Evolutionary conservation across 2,329 filamentous ascomycete genomes (phyloP).

Genomic region (Nemania diffusa): DNA sequence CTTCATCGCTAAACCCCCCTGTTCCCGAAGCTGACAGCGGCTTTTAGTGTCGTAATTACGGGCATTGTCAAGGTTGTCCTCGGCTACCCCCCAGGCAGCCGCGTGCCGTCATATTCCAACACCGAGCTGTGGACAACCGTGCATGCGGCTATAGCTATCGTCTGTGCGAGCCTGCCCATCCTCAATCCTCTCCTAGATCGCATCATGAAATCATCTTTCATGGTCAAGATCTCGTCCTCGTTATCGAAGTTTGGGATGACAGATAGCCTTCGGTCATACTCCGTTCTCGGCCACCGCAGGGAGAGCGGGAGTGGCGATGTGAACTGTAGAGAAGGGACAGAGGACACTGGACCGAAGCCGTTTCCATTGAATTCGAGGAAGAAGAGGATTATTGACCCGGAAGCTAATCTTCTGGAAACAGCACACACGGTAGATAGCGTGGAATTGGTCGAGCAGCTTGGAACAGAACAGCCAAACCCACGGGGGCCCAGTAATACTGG

Average conservation of each 20-base stretch:
- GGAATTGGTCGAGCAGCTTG: not conserved
- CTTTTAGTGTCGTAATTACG: not conserved
- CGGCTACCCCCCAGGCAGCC: slow-evolving; percentile 31
- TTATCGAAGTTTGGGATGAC: not conserved
- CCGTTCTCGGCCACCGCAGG: not conserved
- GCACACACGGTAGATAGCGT: not conserved
- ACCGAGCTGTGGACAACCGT: slow-evolving; percentile 41
- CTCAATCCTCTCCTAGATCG: not conserved
- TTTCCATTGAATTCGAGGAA: not conserved
- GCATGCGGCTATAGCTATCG: slow-evolving; percentile 41
- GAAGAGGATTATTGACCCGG: not conserved
- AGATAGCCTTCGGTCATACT: not conserved
- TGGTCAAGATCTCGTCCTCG: not conserved
- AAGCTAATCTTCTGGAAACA: not conserved
- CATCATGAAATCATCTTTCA: not conserved
- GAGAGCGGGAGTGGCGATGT: not conserved
- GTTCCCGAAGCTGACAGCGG: not conserved
- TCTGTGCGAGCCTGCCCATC: slow-evolving; percentile 26
- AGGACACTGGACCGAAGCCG: not conserved
- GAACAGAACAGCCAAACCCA: not conserved
- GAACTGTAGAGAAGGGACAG: not conserved
- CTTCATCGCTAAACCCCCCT: not conserved
- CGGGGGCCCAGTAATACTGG: not conserved
- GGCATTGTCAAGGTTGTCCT: slow-evolving; percentile 33
- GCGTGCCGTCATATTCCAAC: slow-evolving; percentile 22